phyloP scores from a whole-genome alignment of 345 rosid genomes.

The Noccaea caerulescens region DNA sequence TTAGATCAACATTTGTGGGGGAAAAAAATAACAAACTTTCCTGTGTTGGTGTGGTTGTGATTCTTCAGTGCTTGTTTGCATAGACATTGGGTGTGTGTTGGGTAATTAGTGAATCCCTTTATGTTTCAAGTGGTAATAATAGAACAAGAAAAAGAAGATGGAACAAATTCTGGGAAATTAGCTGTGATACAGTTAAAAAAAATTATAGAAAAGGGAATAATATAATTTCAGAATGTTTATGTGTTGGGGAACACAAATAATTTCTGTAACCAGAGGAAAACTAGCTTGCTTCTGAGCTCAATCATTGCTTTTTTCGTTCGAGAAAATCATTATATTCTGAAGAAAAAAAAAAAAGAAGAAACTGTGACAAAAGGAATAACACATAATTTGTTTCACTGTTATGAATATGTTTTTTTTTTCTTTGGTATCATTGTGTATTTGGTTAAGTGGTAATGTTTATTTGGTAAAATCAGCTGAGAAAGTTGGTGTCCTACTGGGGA shows the following conservation, averaged over 20 bases:
- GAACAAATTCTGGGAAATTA: constrained; percentile 6
- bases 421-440: constrained; percentile 19
- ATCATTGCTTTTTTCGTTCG: constrained; percentile 32
- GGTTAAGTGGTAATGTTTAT: constrained; percentile 36
- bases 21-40: background rate
- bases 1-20: constrained; percentile 33
- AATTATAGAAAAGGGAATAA: constrained; percentile 12
- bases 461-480: constrained; percentile 42
- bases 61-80: constrained; percentile 31
- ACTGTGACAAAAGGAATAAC: constrained; percentile 34
- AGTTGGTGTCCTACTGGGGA: constrained; percentile 47
- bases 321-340: constrained; percentile 42
- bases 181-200: constrained; percentile 30
- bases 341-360: background rate
- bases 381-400: constrained; percentile 10
- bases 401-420: background rate
- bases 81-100: constrained; percentile 27
- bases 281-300: constrained; percentile 41
- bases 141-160: background rate
- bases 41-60: constrained; percentile 21
- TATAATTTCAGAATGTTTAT: constrained; percentile 39
- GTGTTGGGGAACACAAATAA: constrained; percentile 44
- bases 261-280: constrained; percentile 41
- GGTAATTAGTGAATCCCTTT: constrained; percentile 22
- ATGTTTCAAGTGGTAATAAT: constrained; percentile 30